A percentile compares a stretch with the other conserved stretches of the same genome.
Evolutionary conservation across 345 rosid species (phyloP).

Genomic region (Euphorbia lathyris): DNA sequence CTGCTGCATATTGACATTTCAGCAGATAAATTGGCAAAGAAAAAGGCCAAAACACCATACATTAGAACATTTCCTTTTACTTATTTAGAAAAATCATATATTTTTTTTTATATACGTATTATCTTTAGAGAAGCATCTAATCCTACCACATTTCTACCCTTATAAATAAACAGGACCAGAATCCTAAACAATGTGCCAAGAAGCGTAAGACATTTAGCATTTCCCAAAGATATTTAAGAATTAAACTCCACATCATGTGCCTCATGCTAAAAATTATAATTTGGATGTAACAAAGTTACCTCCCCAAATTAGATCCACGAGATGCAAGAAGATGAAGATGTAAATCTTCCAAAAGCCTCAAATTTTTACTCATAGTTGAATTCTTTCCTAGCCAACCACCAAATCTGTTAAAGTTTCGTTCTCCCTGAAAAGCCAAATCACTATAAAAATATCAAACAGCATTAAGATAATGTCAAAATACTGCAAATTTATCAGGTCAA

Average conservation of each 20-base stretch:
- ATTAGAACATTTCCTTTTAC: too few species aligned
- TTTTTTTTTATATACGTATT: too few species aligned
- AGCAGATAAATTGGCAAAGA: neutral
- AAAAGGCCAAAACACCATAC: neutral
- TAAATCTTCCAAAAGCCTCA: conserved; percentile 85
- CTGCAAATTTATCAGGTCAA: neutral
- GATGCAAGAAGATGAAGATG: conserved; percentile 96
- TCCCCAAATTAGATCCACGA: conserved; percentile 71
- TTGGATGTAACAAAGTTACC: conserved; percentile 38
- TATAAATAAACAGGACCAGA: neutral
- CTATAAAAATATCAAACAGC: neutral
- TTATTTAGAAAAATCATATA: too few species aligned
- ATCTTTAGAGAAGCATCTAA: neutral
- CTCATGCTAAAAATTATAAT: too few species aligned
- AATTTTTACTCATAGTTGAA: conserved; percentile 76
- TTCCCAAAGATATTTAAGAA: neutral
- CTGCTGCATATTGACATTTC: conserved; percentile 2
- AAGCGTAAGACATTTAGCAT: neutral
- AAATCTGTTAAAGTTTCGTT: conserved; percentile 87
- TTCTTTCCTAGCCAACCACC: conserved; percentile 99
- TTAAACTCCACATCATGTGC: neutral
- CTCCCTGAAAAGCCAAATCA: conserved; percentile 60
- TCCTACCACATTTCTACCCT: neutral
- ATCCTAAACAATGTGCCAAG: neutral
- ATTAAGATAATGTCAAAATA: neutral